phyloP scores from a whole-genome alignment of 2,329 filamentous ascomycete species.

The Aspergillus quadrilineatus region DNA sequence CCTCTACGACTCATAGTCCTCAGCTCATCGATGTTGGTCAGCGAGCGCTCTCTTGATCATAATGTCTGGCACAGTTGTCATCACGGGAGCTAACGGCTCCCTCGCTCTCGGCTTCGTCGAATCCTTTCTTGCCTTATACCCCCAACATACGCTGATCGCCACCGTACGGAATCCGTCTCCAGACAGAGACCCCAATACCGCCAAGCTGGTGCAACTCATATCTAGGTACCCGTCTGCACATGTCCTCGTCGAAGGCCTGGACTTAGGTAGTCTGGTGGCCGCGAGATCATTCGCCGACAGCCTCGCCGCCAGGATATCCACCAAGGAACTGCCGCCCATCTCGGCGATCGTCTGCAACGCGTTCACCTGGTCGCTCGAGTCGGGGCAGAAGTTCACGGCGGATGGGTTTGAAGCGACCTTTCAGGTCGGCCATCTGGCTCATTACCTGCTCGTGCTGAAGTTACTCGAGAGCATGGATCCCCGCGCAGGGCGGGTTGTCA shows the following conservation, averaged over 20 bases:
- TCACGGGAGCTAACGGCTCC: slow-evolving; percentile 36
- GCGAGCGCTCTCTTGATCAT: slow-evolving; percentile 6
- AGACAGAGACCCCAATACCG: slow-evolving; percentile 28
- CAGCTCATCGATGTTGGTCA: not conserved
- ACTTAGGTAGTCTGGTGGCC: slow-evolving; percentile 35
- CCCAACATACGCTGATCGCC: slow-evolving; percentile 24
- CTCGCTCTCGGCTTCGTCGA: slow-evolving; percentile 31
- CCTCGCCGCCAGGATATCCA: slow-evolving; percentile 26
- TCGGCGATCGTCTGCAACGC: slow-evolving; percentile 44
- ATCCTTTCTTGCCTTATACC: slow-evolving; percentile 25
- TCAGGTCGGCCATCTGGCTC: slow-evolving; percentile 42
- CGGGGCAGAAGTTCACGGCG: slow-evolving; percentile 31
- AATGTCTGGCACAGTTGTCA: slow-evolving; percentile 27
- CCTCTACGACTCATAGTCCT: too few relatives aligned
- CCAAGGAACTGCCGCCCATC: slow-evolving; percentile 33
- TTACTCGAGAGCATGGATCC: slow-evolving; percentile 31
- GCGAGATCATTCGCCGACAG: slow-evolving; percentile 38
- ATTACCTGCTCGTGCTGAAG: slow-evolving; percentile 39
- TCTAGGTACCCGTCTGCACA: slow-evolving; percentile 24
- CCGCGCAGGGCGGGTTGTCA: slow-evolving; percentile 26
- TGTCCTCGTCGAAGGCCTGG: slow-evolving; percentile 36
- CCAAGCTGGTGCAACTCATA: slow-evolving; percentile 22
- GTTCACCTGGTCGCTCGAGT: slow-evolving; percentile 39
- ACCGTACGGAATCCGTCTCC: slow-evolving; percentile 33
- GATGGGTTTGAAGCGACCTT: slow-evolving; percentile 44